phyloP scores from a whole-genome alignment of 164 flowering plant genomes.

The Sextonia rubra region DNA sequence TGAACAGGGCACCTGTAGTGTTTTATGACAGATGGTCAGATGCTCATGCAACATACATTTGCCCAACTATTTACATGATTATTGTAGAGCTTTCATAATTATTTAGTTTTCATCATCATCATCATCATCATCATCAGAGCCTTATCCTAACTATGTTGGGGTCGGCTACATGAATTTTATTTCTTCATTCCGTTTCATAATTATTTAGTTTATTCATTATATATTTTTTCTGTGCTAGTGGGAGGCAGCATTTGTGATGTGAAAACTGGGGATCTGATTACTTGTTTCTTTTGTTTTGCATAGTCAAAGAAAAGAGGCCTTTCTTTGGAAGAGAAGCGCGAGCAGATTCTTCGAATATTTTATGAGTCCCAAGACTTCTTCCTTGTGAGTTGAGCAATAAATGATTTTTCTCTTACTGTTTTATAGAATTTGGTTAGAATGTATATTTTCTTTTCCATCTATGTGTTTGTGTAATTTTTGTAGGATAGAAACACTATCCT shows the following conservation, averaged over 20 bases:
- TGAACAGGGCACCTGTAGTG: too few relatives aligned
- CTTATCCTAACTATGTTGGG: too few relatives aligned
- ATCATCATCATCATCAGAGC: too few relatives aligned
- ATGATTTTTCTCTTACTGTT: not conserved
- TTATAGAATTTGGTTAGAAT: not conserved
- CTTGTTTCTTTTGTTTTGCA: not conserved
- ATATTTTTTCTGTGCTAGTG: too few relatives aligned
- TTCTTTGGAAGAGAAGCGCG: constrained; percentile 96
- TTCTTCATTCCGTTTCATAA: too few relatives aligned
- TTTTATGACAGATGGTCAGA: too few relatives aligned
- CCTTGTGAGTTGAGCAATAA: constrained; percentile 55
- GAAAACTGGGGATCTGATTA: not conserved
- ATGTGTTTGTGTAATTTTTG: not conserved
- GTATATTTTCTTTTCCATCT: not conserved
- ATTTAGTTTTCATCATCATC: too few relatives aligned
- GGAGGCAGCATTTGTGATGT: not conserved
- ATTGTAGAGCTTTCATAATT: too few relatives aligned
- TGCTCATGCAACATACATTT: too few relatives aligned
- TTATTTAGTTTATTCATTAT: too few relatives aligned
- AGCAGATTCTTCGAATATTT: constrained; percentile 89
- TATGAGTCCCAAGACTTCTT: constrained; percentile 88
- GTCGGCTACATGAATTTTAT: too few relatives aligned
- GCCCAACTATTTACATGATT: too few relatives aligned
- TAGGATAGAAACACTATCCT: not conserved
- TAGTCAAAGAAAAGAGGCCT: constrained; percentile 97